Evolutionary conservation across 805 yeast genomes (phyloP).

Genomic region (Cyberlindnera veronae): DNA sequence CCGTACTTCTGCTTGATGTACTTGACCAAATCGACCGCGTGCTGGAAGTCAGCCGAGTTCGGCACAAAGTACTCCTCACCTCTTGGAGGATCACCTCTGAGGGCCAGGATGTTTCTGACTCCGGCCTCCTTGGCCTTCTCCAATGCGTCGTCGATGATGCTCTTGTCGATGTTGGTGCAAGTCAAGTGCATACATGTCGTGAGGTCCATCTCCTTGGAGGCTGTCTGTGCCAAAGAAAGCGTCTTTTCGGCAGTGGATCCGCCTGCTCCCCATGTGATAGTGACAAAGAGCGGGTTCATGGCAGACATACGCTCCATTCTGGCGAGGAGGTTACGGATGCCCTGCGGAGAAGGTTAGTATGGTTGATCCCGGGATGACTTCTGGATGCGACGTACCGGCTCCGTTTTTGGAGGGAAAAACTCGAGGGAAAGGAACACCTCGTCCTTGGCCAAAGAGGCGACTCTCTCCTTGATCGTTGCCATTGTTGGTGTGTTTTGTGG

Average conservation of each 20-base stretch:
- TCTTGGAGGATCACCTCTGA: slow-evolving; percentile 95
- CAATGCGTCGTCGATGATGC: slow-evolving; percentile 76
- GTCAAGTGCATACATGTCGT: slow-evolving; percentile 94
- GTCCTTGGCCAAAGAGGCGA: slow-evolving; percentile 43
- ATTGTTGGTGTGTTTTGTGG: slow-evolving; percentile 7
- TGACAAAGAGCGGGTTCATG: slow-evolving; percentile 82
- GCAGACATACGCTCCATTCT: slow-evolving; percentile 88
- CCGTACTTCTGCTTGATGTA: slow-evolving; percentile 81
- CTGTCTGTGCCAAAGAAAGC: slow-evolving; percentile 72
- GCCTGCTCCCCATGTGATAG: slow-evolving; percentile 99
- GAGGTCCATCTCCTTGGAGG: slow-evolving; percentile 71
- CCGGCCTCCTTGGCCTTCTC: slow-evolving; percentile 69
- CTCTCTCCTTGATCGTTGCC: slow-evolving; percentile 42
- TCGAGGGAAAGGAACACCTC: slow-evolving; percentile 80
- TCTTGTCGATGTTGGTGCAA: slow-evolving; percentile 86
- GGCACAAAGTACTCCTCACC: slow-evolving; percentile 58
- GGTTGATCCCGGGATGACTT: background rate
- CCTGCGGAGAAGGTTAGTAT: slow-evolving; percentile 33
- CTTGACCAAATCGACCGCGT: slow-evolving; percentile 83
- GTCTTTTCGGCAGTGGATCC: slow-evolving; percentile 90
- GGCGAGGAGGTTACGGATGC: slow-evolving; percentile 77
- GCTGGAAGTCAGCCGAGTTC: slow-evolving; percentile 43
- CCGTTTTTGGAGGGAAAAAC: slow-evolving; percentile 97
- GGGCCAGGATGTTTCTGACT: slow-evolving; percentile 82
- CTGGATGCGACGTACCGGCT: slow-evolving; percentile 38